Percentiles rank a stretch among this genome's conserved stretches.
Conservation (phyloP, 2,329 filamentous ascomycete species). For the Blumeria graminis region DNA sequence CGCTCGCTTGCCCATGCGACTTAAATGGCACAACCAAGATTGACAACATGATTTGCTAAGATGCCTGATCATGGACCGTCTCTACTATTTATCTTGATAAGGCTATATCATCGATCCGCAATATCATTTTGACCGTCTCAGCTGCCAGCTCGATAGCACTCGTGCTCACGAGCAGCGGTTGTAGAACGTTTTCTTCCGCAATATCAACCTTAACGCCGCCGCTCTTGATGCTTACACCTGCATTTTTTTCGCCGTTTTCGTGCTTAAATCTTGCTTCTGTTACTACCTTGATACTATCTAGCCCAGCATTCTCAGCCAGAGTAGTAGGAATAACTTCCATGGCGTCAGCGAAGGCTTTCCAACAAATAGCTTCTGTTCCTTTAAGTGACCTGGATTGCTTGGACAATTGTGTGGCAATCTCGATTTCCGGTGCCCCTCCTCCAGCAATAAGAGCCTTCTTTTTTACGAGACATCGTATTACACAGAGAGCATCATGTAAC, state of each 20-base stretch:
- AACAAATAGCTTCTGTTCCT: constrained; percentile 92
- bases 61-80: no score
- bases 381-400: constrained; percentile 61
- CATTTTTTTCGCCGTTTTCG: constrained; percentile 83
- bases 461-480: constrained; percentile 92
- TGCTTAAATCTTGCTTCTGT: constrained; percentile 87
- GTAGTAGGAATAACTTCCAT: constrained; percentile 95
- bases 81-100: constrained; percentile 8
- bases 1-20: no score
- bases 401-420: constrained; percentile 70
- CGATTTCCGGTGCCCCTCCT: constrained; percentile 87
- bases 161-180: constrained; percentile 87
- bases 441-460: constrained; percentile 98
- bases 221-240: constrained; percentile 93
- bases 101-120: constrained; percentile 13
- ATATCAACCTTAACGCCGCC: constrained; percentile 95
- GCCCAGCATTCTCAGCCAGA: constrained; percentile 83
- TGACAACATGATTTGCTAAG: no score
- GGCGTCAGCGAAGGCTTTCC: constrained; percentile 95
- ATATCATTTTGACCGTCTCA: constrained; percentile 63
- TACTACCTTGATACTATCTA: constrained; percentile 97
- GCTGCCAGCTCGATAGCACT: constrained; percentile 92
- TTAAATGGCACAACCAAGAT: no score
- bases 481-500: constrained; percentile 90
- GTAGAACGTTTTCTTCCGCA: constrained; percentile 85